Conservation (phyloP, 1,139 yeast genomes). For the Wickerhamomyces sp. region DNA sequence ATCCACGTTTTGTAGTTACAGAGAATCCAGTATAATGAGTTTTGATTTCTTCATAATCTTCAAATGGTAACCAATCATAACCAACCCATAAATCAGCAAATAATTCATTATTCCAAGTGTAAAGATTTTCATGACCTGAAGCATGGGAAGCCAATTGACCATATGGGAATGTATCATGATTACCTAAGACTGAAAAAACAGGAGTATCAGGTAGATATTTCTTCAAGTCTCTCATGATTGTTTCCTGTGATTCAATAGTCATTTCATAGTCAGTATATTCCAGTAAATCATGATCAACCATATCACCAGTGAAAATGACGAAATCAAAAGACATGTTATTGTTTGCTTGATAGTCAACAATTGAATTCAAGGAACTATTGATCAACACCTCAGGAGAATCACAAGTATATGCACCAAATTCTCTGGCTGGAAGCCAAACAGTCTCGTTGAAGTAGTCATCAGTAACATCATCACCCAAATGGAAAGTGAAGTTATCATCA, state of each 20-base stretch:
- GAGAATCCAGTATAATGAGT: slow-evolving; percentile 62
- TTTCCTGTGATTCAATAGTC: slow-evolving; percentile 50
- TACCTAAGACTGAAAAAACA: slow-evolving; percentile 63
- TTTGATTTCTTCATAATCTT: slow-evolving; percentile 12
- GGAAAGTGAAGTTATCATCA: slow-evolving; percentile 32
- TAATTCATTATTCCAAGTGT: slow-evolving; percentile 56
- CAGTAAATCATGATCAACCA: slow-evolving; percentile 55
- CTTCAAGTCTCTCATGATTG: slow-evolving; percentile 49
- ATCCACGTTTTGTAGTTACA: slow-evolving; percentile 48
- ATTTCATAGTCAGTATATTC: slow-evolving; percentile 41
- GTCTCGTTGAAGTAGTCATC: slow-evolving; percentile 29
- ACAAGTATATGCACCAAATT: slow-evolving; percentile 57
- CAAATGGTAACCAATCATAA: slow-evolving; percentile 34
- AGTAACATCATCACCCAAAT: slow-evolving; percentile 33
- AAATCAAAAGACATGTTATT: slow-evolving; percentile 44
- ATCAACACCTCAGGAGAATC: slow-evolving; percentile 60
- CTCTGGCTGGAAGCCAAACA: slow-evolving; percentile 47
- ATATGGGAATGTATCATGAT: slow-evolving; percentile 71
- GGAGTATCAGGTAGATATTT: slow-evolving; percentile 49
- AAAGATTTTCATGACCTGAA: slow-evolving; percentile 43
- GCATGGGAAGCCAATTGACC: slow-evolving; percentile 59
- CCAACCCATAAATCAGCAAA: slow-evolving; percentile 55
- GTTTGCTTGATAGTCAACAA: slow-evolving; percentile 32
- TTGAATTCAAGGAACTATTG: slow-evolving; percentile 48
- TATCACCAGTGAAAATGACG: slow-evolving; percentile 65